Evolutionary conservation across 352 stramenopile species (phyloP).

Genomic region (Paralagenidium karlingii): DNA sequence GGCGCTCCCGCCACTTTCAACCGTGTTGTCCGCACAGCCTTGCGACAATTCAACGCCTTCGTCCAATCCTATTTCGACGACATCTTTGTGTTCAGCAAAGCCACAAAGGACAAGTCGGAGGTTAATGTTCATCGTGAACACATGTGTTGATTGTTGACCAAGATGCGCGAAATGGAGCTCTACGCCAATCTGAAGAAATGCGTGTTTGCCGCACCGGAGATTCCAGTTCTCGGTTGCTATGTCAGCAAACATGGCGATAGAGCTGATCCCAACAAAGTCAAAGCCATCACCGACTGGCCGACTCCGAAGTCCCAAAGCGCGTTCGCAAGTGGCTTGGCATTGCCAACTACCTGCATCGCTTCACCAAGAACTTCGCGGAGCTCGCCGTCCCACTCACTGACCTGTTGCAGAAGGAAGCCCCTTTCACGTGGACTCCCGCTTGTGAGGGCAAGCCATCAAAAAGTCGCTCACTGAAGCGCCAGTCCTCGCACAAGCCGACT

Average conservation of each 20-base stretch:
- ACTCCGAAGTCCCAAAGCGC: not conserved
- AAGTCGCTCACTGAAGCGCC: constrained; percentile 1
- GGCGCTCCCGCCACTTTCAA: constrained; percentile 22
- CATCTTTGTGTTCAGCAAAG: not conserved
- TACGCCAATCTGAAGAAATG: not conserved
- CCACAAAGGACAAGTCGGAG: not conserved
- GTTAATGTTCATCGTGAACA: not conserved
- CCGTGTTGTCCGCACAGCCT: constrained; percentile 10
- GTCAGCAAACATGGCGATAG: not conserved
- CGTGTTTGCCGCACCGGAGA: not conserved
- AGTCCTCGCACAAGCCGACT: constrained; percentile 4
- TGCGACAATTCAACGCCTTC: constrained; percentile 8
- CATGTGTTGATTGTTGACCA: not conserved
- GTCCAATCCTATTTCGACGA: not conserved
- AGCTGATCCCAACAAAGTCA: not conserved
- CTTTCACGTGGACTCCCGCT: constrained; percentile 1
- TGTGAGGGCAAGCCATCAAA: constrained; percentile 1
- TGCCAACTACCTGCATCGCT: constrained; percentile 3
- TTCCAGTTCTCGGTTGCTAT: not conserved
- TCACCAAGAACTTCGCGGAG: not conserved
- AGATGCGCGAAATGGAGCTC: not conserved
- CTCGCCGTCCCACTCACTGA: constrained; percentile 3
- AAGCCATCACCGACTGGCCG: not conserved
- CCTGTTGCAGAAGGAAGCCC: constrained; percentile 7
- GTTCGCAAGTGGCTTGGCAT: constrained; percentile 9